Evolutionary conservation across 2,329 filamentous ascomycete genomes (phyloP).

Genomic region (Hypocrella siamensis): DNA sequence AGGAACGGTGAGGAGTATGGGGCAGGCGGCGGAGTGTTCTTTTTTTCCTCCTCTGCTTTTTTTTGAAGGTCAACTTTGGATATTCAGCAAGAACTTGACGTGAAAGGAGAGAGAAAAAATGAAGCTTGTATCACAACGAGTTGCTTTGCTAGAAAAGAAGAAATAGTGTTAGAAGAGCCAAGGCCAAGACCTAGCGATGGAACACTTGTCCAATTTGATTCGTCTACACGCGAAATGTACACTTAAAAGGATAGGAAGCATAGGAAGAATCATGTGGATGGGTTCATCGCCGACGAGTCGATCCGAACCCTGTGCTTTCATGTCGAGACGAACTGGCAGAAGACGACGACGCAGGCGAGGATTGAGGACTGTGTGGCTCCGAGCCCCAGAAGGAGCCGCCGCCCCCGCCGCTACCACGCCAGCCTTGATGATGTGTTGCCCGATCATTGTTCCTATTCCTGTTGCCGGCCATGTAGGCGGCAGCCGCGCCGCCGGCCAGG

Average conservation of each 20-base stretch:
- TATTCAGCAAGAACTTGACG: too few relatives aligned
- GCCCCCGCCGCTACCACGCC: conserved; percentile 19
- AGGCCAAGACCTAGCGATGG: too few relatives aligned
- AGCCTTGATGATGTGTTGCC: conserved; percentile 9
- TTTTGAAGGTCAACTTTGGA: neutral
- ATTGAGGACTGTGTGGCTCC: conserved; percentile 8
- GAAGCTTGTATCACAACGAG: neutral
- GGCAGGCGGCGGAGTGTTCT: conserved; percentile 5
- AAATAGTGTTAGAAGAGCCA: too few relatives aligned
- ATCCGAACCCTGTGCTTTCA: conserved; percentile 60
- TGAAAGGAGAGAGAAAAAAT: neutral
- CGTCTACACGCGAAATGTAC: too few relatives aligned
- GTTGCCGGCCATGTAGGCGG: conserved; percentile 46
- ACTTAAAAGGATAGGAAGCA: too few relatives aligned
- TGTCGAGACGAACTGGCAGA: conserved; percentile 30
- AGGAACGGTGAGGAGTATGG: neutral
- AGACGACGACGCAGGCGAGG: conserved; percentile 14
- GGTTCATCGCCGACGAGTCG: conserved; percentile 40
- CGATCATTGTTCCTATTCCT: conserved; percentile 17
- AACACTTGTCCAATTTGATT: too few relatives aligned
- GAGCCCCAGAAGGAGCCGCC: conserved; percentile 6
- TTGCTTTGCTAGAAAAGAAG: neutral
- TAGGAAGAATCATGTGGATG: too few relatives aligned
- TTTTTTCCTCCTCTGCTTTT: neutral
- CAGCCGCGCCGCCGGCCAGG: conserved; percentile 50